These are phyloP conservation scores for Rhodotorula sp. DNA, from an alignment of 1,284 basidiomycete genomes.

Conservation along the genomic window DNA sequence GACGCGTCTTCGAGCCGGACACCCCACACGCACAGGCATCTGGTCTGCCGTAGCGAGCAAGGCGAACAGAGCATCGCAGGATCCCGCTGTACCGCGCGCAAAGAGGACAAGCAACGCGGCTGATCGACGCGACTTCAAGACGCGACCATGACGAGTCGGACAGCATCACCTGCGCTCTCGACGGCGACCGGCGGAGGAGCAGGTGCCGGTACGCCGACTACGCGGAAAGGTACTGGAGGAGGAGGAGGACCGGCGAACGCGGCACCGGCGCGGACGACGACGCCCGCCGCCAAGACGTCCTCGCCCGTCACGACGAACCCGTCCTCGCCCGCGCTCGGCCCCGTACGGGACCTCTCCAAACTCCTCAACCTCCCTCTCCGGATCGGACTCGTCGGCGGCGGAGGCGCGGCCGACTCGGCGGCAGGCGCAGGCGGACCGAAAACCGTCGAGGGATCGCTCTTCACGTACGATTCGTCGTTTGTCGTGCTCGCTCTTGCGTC, in stretches of 20 bases:
- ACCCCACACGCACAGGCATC: too few relatives aligned
- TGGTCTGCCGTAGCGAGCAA: too few relatives aligned
- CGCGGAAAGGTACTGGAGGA: not conserved
- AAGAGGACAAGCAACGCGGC: not conserved
- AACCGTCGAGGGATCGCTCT: slow-evolving; percentile 22
- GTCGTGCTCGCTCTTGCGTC: slow-evolving; percentile 21
- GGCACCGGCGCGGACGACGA: not conserved
- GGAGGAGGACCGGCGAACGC: not conserved
- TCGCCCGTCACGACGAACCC: not conserved
- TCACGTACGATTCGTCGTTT: slow-evolving; percentile 32
- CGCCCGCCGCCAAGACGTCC: not conserved
- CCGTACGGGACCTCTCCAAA: slow-evolving; percentile 19
- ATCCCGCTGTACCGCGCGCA: too few relatives aligned
- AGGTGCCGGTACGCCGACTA: not conserved
- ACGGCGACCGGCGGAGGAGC: too few relatives aligned
- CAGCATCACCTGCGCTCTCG: slow-evolving; percentile 1
- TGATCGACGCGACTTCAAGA: not conserved
- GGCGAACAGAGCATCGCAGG: too few relatives aligned
- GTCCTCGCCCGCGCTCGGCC: not conserved
- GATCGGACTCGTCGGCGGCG: not conserved
- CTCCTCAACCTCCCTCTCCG: slow-evolving; percentile 26
- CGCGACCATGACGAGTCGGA: slow-evolving; percentile 5
- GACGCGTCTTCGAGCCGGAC: too few relatives aligned
- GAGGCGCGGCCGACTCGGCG: not conserved
- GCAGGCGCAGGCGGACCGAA: not conserved